Base-by-base conservation (phyloP, 2,329 filamentous ascomycete species). In the Pseudopithomyces chartarum region DNA sequence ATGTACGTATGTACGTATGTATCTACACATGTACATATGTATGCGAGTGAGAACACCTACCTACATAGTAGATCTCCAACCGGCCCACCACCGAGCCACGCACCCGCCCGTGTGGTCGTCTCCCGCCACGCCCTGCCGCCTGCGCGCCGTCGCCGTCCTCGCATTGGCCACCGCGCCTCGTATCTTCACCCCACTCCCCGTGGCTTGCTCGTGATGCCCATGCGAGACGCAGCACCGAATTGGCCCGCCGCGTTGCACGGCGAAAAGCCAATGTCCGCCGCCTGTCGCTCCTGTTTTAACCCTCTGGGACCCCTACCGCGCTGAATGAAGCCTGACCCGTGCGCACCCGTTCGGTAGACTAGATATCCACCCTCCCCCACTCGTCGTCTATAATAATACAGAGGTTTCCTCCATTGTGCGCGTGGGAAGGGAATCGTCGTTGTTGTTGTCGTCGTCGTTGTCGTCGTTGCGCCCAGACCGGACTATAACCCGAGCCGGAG, bases 131-230 rank as follows among this genome's bases (percentile, higher is more conserved):
- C 40, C 17, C 26, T 38, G 38, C 49, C 38, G 23, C 38, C 38
- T 34, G 29, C 36, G 50, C 60, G 57, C n/a, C n/a, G n/a, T n/a
- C 63, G 56, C 61, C 63, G 49, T 48, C 52, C 54, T 57, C 44
- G 58, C 57, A 71, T 69, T 73, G 68, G 69, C 70, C 65, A 57
- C 43, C 50, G 50, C 42, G 47, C 17, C 59, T 60, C 60, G 54
- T 70, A 68, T 69, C 66, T 66, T 57, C 67, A 67, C 65, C 68
- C 69, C 69, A 67, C 68, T 61, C 15, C 55, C 52, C 38, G 57
- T 63, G 67, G 62, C 63, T 64, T 64, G 56, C 49, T 53, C 45
- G 44, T 46, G 47, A 51, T 55, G 47, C 60, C 51, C 52, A 26
- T n/a, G n/a, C 11, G 23, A 51, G n/a, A 17, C 55, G 53, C 55